Evolutionary conservation across 2,329 filamentous ascomycete genomes (phyloP).

Genomic region (Fusarium sp.): DNA sequence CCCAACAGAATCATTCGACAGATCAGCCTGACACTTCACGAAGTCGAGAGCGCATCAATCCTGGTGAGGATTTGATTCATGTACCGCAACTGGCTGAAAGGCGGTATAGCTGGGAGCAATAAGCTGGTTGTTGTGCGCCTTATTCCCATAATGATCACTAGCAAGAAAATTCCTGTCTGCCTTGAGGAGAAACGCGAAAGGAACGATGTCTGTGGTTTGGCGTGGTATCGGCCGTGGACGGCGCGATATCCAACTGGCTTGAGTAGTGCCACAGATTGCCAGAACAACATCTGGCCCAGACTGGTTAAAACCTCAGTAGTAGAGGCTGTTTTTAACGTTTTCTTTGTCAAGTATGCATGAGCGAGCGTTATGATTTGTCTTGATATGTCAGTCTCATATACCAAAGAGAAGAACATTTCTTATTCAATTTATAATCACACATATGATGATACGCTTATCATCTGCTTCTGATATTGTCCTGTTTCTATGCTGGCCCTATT

Average conservation of each 20-base stretch:
- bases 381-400: not conserved
- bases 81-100: conserved; percentile 63
- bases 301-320: not conserved
- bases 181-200: not conserved
- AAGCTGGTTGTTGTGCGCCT: conserved; percentile 10
- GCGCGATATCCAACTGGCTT: not conserved
- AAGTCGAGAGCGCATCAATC: conserved; percentile 58
- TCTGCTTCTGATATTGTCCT: not conserved
- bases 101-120: conserved; percentile 65
- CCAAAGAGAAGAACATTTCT: not conserved
- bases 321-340: not conserved
- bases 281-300: not conserved
- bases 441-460: not conserved
- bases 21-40: conserved; percentile 32
- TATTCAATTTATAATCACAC: not conserved
- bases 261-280: not conserved
- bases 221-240: not conserved
- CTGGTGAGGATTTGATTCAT: conserved; percentile 60
- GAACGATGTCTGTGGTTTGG: no score
- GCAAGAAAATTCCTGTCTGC: not conserved
- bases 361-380: conserved; percentile 27
- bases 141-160: not conserved
- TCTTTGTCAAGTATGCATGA: conserved; percentile 13
- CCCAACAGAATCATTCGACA: not conserved
- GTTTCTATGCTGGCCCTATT: not conserved